These are phyloP conservation scores for Vanderwaltozyma yarrowii DNA, from an alignment of 805 yeast species.

Conservation along the genomic window DNA sequence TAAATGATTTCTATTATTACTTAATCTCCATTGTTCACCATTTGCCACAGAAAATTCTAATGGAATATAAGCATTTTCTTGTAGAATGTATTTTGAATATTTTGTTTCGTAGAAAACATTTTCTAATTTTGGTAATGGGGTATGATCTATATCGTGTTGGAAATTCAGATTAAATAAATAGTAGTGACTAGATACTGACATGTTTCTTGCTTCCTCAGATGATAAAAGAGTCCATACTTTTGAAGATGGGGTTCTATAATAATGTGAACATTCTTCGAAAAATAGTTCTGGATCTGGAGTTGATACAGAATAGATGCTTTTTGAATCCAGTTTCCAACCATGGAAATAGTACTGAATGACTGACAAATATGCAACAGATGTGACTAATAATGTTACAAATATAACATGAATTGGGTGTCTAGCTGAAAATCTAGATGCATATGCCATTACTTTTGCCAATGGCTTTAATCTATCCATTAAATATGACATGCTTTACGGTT, in stretches of 20 bases:
- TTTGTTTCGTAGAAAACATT: constrained; percentile 21
- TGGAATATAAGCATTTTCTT: constrained; percentile 13
- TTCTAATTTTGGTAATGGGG: constrained; percentile 18
- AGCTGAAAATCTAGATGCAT: constrained; percentile 47
- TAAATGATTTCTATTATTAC: constrained; percentile 43
- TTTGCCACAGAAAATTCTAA: constrained; percentile 24
- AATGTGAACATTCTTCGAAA: constrained; percentile 21
- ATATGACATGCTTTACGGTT: constrained; percentile 16
- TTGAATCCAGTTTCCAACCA: constrained; percentile 28
- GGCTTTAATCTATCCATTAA: constrained; percentile 21
- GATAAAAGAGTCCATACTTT: constrained; percentile 16
- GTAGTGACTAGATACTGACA: constrained; percentile 18
- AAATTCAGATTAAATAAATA: constrained; percentile 24
- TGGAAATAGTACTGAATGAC: constrained; percentile 55
- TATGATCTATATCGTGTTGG: constrained; percentile 6
- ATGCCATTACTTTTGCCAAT: constrained; percentile 35
- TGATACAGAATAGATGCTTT: constrained; percentile 9
- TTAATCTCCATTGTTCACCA: constrained; percentile 50
- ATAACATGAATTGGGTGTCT: constrained; percentile 81
- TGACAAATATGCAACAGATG: constrained; percentile 71
- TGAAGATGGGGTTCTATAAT: constrained; percentile 12
- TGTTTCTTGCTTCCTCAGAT: constrained; percentile 12
- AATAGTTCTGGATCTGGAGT: constrained; percentile 12
- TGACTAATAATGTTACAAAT: constrained; percentile 57
- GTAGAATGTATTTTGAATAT: constrained; percentile 18